Base-by-base conservation (phyloP, 1,139 yeast species). In the Lodderomyces jiufengensis region DNA sequence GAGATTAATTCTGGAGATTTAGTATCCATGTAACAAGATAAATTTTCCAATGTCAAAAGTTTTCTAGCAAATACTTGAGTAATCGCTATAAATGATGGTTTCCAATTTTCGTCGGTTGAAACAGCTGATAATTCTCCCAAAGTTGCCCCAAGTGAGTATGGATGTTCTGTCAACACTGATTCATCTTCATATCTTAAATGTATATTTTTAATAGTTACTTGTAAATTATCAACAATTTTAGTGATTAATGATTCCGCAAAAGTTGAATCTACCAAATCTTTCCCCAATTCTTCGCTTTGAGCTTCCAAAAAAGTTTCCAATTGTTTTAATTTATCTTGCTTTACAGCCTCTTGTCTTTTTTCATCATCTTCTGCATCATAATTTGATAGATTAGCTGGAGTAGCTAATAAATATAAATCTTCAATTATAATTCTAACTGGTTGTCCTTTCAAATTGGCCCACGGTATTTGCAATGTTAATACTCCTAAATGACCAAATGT, bases 351-450 rank as follows among this genome's bases (percentile, higher is more conserved):
- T 41, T 81, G 84, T 42, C 95, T 72, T 37, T 70, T 63, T 11
- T 65, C 58, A 40, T 84, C 88, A 41, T 86, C 95, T 13, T 78
- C 84, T 3, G 72, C 67, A 49, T 85, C 80, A 47, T 73, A 78
- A 9, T 63, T 66, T 31, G 66, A 70, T 14, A 68, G 58, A 13
- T 72, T 57, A 12, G 73, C 78, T 1, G 98, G 97, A 1, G 81
- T 67, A 2, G 95, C 95, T 31, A 94, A 65, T 30, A 94, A 56
- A 52, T 82, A 88, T 9, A 88, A 92, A 56, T 92, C 94, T 49
- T 92, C 92, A 43, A 94, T 84, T n/a, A 78, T 68, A 11, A 94
- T 76, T 57, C 85, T 85, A 9, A 92, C 98, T 0, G 99, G 98
- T 51, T 90, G 86, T 20, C 86, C 82, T 52, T 90, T 90, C 45